Evolutionary conservation across 2,329 filamentous ascomycete genomes (phyloP).

Genomic region (Myotisia sp.): DNA sequence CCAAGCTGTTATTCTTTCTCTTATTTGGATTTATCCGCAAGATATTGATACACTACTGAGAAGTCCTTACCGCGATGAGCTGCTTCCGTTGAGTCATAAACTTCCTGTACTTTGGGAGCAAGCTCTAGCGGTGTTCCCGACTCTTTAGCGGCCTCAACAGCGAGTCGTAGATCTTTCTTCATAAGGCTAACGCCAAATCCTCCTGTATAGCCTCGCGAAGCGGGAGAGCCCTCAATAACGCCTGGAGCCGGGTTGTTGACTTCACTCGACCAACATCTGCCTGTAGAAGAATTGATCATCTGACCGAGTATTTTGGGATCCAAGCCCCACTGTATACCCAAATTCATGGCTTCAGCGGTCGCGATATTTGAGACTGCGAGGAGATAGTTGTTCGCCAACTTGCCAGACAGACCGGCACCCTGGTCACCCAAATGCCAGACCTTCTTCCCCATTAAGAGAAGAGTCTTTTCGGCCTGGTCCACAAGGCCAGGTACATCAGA

Average conservation of each 20-base stretch:
- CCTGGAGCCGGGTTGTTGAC: conserved; percentile 89
- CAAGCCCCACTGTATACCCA: conserved; percentile 49
- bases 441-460: conserved; percentile 71
- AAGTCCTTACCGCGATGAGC: conserved; percentile 60
- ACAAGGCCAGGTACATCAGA: conserved; percentile 37
- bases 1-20: no score
- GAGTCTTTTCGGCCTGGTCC: conserved; percentile 49
- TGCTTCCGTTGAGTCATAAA: conserved; percentile 54
- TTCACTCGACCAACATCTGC: conserved; percentile 91
- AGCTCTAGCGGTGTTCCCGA: conserved; percentile 52
- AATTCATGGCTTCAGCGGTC: conserved; percentile 52
- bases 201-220: conserved; percentile 59
- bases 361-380: conserved; percentile 83
- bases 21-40: conserved; percentile 27
- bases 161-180: conserved; percentile 64
- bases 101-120: conserved; percentile 45
- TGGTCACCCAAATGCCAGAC: conserved; percentile 76
- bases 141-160: conserved; percentile 56
- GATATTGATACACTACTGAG: conserved; percentile 63
- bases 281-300: conserved; percentile 86
- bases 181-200: conserved; percentile 67
- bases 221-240: conserved; percentile 62
- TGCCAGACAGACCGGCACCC: conserved; percentile 74
- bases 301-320: conserved; percentile 56
- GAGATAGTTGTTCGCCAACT: conserved; percentile 95